phyloP scores from a whole-genome alignment of 495 filamentous ascomycete species.

The Podospora pseudocomata region DNA sequence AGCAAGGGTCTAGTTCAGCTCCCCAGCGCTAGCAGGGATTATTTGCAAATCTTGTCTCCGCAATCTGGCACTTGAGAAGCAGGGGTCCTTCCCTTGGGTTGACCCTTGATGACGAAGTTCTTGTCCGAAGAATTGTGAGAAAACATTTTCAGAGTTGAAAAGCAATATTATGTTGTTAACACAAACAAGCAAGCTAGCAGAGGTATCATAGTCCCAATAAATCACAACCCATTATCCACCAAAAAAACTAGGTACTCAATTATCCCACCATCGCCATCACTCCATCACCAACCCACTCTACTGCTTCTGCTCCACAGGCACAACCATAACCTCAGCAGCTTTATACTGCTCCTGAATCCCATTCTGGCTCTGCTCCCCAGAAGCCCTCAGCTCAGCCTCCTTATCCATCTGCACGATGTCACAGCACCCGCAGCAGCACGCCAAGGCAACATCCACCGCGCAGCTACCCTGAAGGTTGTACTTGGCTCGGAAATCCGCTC shows the following conservation, averaged over 20 bases:
- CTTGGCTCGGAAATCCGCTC: conserved; percentile 39
- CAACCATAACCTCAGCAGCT: not conserved
- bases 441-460: conserved; percentile 34
- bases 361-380: not conserved
- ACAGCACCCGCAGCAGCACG: conserved; percentile 45
- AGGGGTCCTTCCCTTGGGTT: not conserved
- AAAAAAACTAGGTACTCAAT: not conserved
- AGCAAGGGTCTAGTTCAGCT: not conserved
- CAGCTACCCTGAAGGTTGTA: conserved; percentile 43
- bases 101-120: no score
- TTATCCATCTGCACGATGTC: conserved; percentile 39
- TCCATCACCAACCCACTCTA: not conserved
- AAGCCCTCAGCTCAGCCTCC: conserved; percentile 26
- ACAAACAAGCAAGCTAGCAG: not conserved
- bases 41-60: not conserved
- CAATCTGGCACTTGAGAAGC: not conserved
- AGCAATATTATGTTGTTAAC: no score
- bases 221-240: not conserved
- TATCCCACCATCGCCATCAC: not conserved
- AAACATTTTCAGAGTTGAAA: no score
- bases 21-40: not conserved
- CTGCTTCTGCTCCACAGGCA: conserved; percentile 3
- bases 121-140: no score
- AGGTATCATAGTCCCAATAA: not conserved
- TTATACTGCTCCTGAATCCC: conserved; percentile 6